Evolutionary conservation across 768 basidiomycete genomes (phyloP), one percentile per base, ranked within the genome.

Genomic region (Kwoniella europaea): DNA sequence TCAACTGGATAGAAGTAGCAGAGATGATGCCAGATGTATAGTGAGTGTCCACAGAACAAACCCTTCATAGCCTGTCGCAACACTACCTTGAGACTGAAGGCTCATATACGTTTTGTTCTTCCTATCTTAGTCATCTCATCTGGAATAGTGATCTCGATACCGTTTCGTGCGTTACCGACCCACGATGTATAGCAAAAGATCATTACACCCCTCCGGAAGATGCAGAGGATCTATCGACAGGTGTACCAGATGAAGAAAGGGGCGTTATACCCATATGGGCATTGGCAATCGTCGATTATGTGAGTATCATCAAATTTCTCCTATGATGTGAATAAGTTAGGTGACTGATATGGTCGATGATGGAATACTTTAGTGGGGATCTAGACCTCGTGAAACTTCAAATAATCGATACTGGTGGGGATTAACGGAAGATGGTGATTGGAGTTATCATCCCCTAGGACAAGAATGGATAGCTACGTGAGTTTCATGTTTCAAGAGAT

Each of bases 1-100:
- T 68, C 46, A 77, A 79, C 50, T 79, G 79, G 79, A 68, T 82
- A 18, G 50, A 71, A 13, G 74, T 74, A 2, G 76, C 79, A 29
- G 78, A 79, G 57, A 79, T 80, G 65, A 74, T 83, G 76, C 82
- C 82, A 12, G 79, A 82, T 60, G 76, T 80, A 22, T 79, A 80
- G 81, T 82, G 53, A 70, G 79, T 78, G 13, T 44, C 20, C 29
- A 29, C 4, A 29, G 24, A 29, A 29, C 5, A 29, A 29, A 4
- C 4, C 4, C 29, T 29, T 29, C 29, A 4, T 29, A 4, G 29
- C 29, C 5, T 6, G 4, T 29, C 29, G 29, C 29, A 29, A 29
- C 5, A 29, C 29, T 29, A 29, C 29, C 29, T 29, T 6, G 5
- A 29, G 3, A 29, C 29, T 29, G 5, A 29, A 29, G 29, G 29